Conservation (phyloP, 176 grass and related monocot species). For the Phragmites australis region DNA sequence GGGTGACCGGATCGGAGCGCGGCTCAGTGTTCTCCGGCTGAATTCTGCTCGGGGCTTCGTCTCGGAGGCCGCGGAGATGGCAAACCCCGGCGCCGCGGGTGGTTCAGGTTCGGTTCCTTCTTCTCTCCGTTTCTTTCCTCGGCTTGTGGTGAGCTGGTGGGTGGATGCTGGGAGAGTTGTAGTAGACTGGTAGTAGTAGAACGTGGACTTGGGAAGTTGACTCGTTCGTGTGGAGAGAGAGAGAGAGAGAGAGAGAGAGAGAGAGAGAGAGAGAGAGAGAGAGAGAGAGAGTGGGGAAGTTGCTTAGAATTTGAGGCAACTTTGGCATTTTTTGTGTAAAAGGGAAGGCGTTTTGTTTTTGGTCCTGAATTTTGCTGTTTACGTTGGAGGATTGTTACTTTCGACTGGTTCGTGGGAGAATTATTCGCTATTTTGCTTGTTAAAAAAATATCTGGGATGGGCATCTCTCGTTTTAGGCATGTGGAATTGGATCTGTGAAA, state of each 20-base stretch:
- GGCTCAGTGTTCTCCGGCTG: background rate
- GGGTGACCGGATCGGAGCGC: constrained; percentile 42
- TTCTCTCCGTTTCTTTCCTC: background rate
- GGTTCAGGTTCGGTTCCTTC: constrained; percentile 17
- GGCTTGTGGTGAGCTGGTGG: background rate
- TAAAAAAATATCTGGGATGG: background rate
- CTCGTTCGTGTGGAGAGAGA: background rate
- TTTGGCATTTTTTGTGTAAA: background rate
- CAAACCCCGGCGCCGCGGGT: constrained; percentile 16
- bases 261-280: no score
- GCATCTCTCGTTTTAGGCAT: background rate
- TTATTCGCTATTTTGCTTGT: background rate
- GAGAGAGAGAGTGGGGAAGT: background rate
- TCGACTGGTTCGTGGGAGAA: background rate
- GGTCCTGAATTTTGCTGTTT: background rate
- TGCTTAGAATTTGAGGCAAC: constrained; percentile 19
- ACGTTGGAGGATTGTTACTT: background rate
- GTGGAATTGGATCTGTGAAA: constrained; percentile 7
- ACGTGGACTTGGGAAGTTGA: constrained; percentile 32
- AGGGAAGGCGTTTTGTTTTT: background rate
- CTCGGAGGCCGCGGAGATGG: constrained; percentile 21
- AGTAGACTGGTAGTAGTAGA: background rate
- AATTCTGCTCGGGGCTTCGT: constrained; percentile 2
- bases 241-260: no score
- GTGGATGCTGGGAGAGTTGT: background rate